Base-by-base conservation (phyloP, 1,284 basidiomycete species). In the Stereum hirsutum region DNA sequence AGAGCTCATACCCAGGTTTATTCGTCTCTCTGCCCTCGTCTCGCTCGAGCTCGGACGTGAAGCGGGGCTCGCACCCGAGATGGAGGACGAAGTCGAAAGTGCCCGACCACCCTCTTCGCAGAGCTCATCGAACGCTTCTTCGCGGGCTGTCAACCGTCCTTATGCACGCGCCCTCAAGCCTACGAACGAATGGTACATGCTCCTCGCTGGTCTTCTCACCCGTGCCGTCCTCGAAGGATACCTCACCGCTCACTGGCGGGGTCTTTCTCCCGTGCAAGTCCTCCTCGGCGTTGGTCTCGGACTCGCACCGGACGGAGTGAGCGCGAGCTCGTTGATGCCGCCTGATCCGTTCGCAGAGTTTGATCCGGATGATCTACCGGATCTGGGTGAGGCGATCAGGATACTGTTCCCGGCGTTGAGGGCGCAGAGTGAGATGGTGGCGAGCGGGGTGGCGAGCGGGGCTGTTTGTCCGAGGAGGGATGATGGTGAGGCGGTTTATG, bases 151-250 rank as follows among this genome's bases (percentile, higher is more conserved):
- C 54, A 53, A 24, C 50, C 54, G 20, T 45, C 61, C 64, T 49
- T 70, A 68, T 39, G 66, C 66, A 4, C 59, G 66, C 37, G 76
- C 78, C 2, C 59, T 85, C 30, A 68, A 70, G 2, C 86, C 86
- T 1, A 81, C 84, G 25, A 63, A 73, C 25, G 77, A 80, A 48
- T 91, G 89, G 89, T 91, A 89, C 59, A 71, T 81, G 58, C 68
- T 91, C 6, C 67, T 90, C 7, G 76, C 75, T 0, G 80, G 83
- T 1, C 62, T 91, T 20, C 65, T 89, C 20, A 88, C 86, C 3
- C 75, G 87, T 20, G 84, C 86, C 0, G 82, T 78, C 21, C 62
- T 91, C 41, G 87, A 91, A 54, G 89, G 88, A 0, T 91, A 89
- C 55, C 65, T 90, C 35, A 79, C 78, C 5, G 79, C 77, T 10